Percentiles rank a stretch among this genome's conserved stretches.
Evolutionary conservation across 441 rosid genomes (phyloP).

Genomic region (Eutrema salsugineum): DNA sequence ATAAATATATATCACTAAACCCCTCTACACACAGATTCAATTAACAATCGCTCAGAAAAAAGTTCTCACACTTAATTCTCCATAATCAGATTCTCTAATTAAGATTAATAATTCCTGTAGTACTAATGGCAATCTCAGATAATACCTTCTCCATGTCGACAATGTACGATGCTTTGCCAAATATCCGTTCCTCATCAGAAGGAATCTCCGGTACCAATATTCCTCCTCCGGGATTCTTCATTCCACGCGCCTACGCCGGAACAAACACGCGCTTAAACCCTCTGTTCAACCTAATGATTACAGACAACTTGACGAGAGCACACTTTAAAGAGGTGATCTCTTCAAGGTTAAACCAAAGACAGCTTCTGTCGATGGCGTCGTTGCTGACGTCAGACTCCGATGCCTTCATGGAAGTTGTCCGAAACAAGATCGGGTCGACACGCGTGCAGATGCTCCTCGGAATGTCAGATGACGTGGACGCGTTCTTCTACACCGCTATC

Average conservation of each 20-base stretch:
- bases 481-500: not conserved
- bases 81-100: no score
- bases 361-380: not conserved
- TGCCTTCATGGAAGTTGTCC: not conserved
- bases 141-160: not conserved
- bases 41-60: no score
- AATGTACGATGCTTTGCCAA: not conserved
- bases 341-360: not conserved
- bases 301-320: not conserved
- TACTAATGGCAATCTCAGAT: not conserved
- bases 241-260: not conserved
- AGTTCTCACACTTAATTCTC: no score
- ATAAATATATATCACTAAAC: no score
- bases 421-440: not conserved
- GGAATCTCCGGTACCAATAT: not conserved
- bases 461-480: not conserved
- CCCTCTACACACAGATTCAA: no score
- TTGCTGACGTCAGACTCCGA: not conserved
- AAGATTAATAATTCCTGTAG: not conserved
- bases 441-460: conserved; percentile 1
- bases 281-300: not conserved
- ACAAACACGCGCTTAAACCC: not conserved
- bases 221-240: not conserved
- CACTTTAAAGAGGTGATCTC: not conserved
- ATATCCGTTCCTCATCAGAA: not conserved